Evolutionary conservation across 1,139 yeast genomes (phyloP), one percentile per base, ranked within the genome.

Genomic region (Debaryomyces udenii): DNA sequence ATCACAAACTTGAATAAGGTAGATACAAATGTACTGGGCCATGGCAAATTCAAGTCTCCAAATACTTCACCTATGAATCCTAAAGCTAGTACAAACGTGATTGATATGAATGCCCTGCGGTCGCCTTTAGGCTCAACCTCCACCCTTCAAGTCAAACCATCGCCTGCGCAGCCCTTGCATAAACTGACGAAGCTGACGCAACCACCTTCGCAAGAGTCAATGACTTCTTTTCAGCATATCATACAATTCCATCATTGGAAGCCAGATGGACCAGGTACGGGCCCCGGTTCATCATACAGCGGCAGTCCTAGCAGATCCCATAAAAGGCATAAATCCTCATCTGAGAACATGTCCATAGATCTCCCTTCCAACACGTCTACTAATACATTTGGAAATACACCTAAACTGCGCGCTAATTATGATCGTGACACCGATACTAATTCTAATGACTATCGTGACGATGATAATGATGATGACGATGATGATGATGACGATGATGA

Each of bases 191-290:
- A 50, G 42, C 66, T 60, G 58, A 52, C 52, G 27, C 64, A 60
- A 22, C 73, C 68, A 2, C 76, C 77, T 16, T 62, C 74, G 17
- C 79, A 72, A 47, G 78, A 74, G 50, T 66, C 75, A 29, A 74
- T 74, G 76, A 68, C 78, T 6, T 69, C 76, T n/a, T 70, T 71
- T 45, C 80, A 75, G 53, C 80, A 75, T 47, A 63, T 74, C 4
- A 74, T 75, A 23, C 80, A 74, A 46, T 75, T 75, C 49, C 80
- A 75, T 44, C 80, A 75, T 46, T 75, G 80, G 80, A 70, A 68
- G 47, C 80, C 80, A 1, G 76, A 66, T 37, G 61, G 55, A 9
- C 66, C 68, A 3, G 22, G 5, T 20, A 7, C 22, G 22, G 54
- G 52, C n/a, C 43, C 38, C 14, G 47, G 44, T 29, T 42, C 48